Base-by-base conservation (phyloP, 2,329 filamentous ascomycete genomes). In the Lasiodiplodia theobromae region DNA sequence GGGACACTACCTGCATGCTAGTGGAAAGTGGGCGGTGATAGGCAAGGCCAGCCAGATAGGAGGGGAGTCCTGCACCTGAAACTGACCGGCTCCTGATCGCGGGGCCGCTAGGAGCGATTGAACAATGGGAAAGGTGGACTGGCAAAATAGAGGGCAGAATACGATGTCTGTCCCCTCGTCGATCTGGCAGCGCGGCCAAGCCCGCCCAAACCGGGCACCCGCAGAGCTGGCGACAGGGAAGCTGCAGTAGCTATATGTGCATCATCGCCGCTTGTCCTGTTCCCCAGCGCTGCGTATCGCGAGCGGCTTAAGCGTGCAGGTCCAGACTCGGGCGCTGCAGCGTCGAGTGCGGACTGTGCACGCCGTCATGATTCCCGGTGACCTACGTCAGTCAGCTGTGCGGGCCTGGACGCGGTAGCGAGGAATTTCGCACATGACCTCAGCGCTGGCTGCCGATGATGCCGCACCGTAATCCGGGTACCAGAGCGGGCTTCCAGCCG, bases 1-100 rank as follows among this genome's bases (percentile, higher is more conserved):
- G 65, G 65, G 38, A 67, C 52, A 47, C 65, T 57, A 52, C 65
- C 65, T 54, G 53, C 65, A 67, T 67, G 40, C 65, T 67, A 67
- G 53, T 64, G 60, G 47, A 64, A 52, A 58, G 52, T 66, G 63
- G 51, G 52, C 37, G 52, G 51, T 44, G 63, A 54, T 66, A 66
- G 63, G 63, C 63, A 64, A 64, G 47, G 47, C 60, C 28, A 52
- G 58, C 28, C 21, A 47, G 57, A 62, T 58, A 44, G 16, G 23
- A 25, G 44, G 25, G 8, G 40, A 49, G 57, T 47, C 37, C 21
- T 31, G 37, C 44, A 38, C 57, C 28, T 25, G 21, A 47, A 40
- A 60, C 28, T 23, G 38, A 47, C 56, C 56, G 38, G 38, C 38
- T 47, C 21, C 37, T 47, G 28, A 37, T 47, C 38, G 37, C 14